phyloP scores from a whole-genome alignment of 1,139 yeast species.

The Pichia sp. region DNA sequence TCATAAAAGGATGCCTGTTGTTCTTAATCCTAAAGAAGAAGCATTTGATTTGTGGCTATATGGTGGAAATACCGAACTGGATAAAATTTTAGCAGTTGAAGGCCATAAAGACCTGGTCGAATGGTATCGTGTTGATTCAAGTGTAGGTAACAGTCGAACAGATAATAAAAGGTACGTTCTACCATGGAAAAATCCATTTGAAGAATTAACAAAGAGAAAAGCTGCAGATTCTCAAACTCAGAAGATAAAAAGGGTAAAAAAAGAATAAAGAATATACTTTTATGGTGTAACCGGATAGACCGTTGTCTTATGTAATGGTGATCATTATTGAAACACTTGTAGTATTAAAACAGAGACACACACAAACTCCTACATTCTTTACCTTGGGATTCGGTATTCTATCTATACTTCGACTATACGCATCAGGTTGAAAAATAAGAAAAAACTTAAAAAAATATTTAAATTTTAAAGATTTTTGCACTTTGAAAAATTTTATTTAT shows the following conservation, averaged over 20 bases:
- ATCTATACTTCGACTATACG: too few relatives aligned
- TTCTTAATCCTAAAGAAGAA: conserved; percentile 49
- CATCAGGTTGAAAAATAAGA: background rate
- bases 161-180: conserved; percentile 43
- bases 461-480: background rate
- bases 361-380: too few relatives aligned
- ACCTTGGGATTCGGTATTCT: too few relatives aligned
- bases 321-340: too few relatives aligned
- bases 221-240: too few relatives aligned
- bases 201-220: background rate
- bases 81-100: conserved; percentile 30
- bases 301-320: too few relatives aligned
- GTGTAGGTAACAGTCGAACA: conserved; percentile 57
- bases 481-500: background rate
- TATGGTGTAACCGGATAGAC: too few relatives aligned
- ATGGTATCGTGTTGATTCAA: conserved; percentile 50
- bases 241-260: background rate
- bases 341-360: too few relatives aligned
- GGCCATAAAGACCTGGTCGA: conserved; percentile 37
- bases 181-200: conserved; percentile 29
- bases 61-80: conserved; percentile 25
- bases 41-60: conserved; percentile 59
- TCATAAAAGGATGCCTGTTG: conserved; percentile 72
- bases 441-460: background rate
- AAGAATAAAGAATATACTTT: background rate